Percentiles rank a stretch among this genome's conserved stretches.
phyloP scores from a whole-genome alignment of 345 rosid genomes.

The Corymbia maculata region DNA sequence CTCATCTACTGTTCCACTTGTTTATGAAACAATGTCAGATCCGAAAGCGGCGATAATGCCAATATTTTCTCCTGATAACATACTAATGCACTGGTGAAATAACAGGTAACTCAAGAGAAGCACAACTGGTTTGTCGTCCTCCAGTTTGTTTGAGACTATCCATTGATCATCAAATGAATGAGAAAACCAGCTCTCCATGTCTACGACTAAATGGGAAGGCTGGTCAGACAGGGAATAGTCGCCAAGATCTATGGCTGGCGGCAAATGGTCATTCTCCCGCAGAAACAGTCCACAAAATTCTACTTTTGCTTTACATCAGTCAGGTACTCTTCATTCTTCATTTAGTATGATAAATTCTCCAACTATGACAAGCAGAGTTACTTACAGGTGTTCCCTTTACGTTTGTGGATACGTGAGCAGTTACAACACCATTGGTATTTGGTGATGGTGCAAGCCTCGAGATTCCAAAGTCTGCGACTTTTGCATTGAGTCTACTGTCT shows the following conservation, averaged over 20 bases:
- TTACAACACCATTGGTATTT: slow-evolving; percentile 52
- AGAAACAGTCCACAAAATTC: not conserved
- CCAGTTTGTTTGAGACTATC: not conserved
- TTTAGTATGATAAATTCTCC: not conserved
- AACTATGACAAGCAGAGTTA: not conserved
- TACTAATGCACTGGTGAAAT: not conserved
- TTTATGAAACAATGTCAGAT: not conserved
- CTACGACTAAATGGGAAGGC: not conserved
- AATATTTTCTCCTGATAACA: not conserved
- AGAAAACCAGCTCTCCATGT: not conserved
- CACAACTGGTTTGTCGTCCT: not conserved
- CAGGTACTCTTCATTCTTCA: not conserved
- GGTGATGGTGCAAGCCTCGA: slow-evolving; percentile 85
- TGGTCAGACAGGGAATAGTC: not conserved
- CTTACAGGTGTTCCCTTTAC: slow-evolving; percentile 93
- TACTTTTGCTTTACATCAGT: not conserved
- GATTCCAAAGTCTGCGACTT: slow-evolving; percentile 98
- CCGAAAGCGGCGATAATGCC: not conserved
- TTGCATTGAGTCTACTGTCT: slow-evolving; percentile 60
- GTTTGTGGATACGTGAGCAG: slow-evolving; percentile 77
- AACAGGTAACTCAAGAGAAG: not conserved
- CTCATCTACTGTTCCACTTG: not conserved
- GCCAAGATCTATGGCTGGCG: not conserved
- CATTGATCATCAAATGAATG: not conserved
- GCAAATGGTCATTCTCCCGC: not conserved